These are phyloP conservation scores for Pseudogymnoascus sp. DNA, from an alignment of 2,329 filamentous ascomycete species.

Conservation along the genomic window DNA sequence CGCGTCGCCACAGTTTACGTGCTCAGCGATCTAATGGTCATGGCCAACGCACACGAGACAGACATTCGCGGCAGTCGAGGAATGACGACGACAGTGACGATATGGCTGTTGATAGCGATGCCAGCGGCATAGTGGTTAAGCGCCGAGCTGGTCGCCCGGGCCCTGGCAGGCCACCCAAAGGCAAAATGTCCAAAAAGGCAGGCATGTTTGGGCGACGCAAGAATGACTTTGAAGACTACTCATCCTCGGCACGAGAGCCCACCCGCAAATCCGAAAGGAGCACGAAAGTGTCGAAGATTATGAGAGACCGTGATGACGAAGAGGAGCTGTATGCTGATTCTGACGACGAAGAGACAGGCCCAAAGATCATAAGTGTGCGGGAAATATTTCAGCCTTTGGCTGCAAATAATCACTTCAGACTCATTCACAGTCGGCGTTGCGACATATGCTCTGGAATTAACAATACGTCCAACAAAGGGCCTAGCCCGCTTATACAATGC, in stretches of 20 bases:
- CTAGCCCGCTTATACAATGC: slow-evolving; percentile 63
- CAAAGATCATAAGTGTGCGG: slow-evolving; percentile 57
- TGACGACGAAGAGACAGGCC: slow-evolving; percentile 30
- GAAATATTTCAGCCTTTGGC: slow-evolving; percentile 65
- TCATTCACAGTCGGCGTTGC: slow-evolving; percentile 63
- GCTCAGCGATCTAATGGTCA: background rate
- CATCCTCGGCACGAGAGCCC: slow-evolving; percentile 20
- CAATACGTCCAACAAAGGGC: slow-evolving; percentile 51
- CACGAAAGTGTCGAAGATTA: slow-evolving; percentile 28
- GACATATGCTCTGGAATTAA: slow-evolving; percentile 59
- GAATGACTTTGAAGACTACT: slow-evolving; percentile 7
- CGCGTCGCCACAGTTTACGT: background rate
- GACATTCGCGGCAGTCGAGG: background rate
- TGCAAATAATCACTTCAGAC: slow-evolving; percentile 58
- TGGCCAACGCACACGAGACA: background rate
- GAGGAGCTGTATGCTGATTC: slow-evolving; percentile 42
- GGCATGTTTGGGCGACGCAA: background rate
- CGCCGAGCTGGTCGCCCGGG: slow-evolving; percentile 8
- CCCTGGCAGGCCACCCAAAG: slow-evolving; percentile 11
- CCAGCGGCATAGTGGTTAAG: background rate
- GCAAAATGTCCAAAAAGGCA: background rate
- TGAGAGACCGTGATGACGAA: slow-evolving; percentile 44
- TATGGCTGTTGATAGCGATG: background rate
- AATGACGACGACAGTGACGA: slow-evolving; percentile 1
- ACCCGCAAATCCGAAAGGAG: slow-evolving; percentile 31